A percentile compares a stretch with the other conserved stretches of the same genome.
Conservation (phyloP, 2,329 filamentous ascomycete species). For the Colletotrichum destructivum region DNA sequence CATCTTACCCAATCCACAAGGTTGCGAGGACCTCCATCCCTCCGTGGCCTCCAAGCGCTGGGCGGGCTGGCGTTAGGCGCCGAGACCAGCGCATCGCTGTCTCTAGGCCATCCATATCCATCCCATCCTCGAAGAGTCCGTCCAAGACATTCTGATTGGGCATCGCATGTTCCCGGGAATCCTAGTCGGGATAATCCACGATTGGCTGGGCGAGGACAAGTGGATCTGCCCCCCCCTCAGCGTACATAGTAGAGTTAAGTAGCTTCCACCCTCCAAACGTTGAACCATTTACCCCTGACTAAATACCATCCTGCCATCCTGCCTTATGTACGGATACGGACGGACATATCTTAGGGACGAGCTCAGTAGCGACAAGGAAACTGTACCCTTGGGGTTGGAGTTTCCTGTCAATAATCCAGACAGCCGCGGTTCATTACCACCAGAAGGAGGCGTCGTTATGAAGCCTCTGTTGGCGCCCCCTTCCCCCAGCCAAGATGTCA, state of each 20-base stretch:
- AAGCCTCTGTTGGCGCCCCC: not conserved
- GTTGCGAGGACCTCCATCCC: not conserved
- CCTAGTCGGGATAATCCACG: slow-evolving; percentile 13
- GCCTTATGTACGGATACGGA: too few relatives aligned
- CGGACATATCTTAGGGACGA: too few relatives aligned
- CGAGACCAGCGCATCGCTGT: slow-evolving; percentile 27
- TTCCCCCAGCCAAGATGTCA: slow-evolving; percentile 11
- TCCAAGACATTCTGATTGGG: slow-evolving; percentile 23
- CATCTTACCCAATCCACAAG: not conserved
- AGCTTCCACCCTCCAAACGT: too few relatives aligned
- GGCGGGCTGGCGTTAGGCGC: slow-evolving; percentile 36
- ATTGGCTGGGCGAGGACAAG: slow-evolving; percentile 4
- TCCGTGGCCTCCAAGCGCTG: slow-evolving; percentile 19
- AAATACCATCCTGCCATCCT: not conserved
- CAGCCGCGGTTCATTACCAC: not conserved
- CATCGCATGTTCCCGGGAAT: too few relatives aligned
- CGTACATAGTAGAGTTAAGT: not conserved
- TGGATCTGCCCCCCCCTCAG: not conserved
- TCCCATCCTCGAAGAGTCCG: not conserved
- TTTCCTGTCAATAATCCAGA: not conserved
- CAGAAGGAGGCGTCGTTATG: slow-evolving; percentile 5
- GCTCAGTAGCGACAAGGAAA: not conserved
- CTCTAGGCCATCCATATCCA: slow-evolving; percentile 19
- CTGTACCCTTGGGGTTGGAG: slow-evolving; percentile 21
- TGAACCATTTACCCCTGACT: slow-evolving; percentile 19